A percentile compares a stretch with the other conserved stretches of the same genome.
Conservation (phyloP, 192 early-diverging fungal genomes). For the Coemansia sp. region DNA sequence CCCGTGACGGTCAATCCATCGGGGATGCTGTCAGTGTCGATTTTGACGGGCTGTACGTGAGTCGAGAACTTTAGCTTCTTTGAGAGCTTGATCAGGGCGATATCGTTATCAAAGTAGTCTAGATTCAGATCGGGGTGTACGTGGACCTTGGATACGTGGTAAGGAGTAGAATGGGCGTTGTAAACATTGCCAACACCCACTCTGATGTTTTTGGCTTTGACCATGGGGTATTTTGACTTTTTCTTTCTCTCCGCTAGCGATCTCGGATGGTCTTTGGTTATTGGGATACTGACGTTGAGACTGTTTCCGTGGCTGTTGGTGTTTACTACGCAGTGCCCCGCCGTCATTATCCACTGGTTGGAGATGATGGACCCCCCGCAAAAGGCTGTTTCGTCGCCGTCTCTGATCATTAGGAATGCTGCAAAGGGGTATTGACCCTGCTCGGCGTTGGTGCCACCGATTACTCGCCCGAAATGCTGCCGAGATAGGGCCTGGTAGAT, state of each 20-base stretch:
- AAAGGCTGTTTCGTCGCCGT: constrained; percentile 34
- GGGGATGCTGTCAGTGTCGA: constrained; percentile 19
- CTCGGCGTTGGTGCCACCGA: constrained; percentile 44
- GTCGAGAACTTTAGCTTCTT: constrained; percentile 25
- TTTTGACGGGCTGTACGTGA: constrained; percentile 41
- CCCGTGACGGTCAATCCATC: constrained; percentile 42
- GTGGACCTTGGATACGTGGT: constrained; percentile 32
- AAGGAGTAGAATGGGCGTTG: background rate
- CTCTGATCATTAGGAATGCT: constrained; percentile 40
- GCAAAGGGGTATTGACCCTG: constrained; percentile 40
- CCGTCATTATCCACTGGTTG: constrained; percentile 50
- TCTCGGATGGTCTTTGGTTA: background rate
- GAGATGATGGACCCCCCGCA: constrained; percentile 50
- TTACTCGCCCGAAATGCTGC: constrained; percentile 40
- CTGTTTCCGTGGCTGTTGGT: constrained; percentile 12
- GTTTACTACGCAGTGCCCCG: constrained; percentile 52
- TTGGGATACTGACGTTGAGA: constrained; percentile 17
- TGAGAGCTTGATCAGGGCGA: constrained; percentile 51
- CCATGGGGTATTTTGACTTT: constrained; percentile 5
- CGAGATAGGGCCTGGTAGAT: background rate
- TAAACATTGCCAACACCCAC: constrained; percentile 38
- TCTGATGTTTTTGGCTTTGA: constrained; percentile 23
- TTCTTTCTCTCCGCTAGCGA: background rate
- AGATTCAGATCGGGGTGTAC: constrained; percentile 39
- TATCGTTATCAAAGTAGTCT: constrained; percentile 52